phyloP scores from a whole-genome alignment of 371 early-diverging fungal genomes.

The Zychaea mexicana region DNA sequence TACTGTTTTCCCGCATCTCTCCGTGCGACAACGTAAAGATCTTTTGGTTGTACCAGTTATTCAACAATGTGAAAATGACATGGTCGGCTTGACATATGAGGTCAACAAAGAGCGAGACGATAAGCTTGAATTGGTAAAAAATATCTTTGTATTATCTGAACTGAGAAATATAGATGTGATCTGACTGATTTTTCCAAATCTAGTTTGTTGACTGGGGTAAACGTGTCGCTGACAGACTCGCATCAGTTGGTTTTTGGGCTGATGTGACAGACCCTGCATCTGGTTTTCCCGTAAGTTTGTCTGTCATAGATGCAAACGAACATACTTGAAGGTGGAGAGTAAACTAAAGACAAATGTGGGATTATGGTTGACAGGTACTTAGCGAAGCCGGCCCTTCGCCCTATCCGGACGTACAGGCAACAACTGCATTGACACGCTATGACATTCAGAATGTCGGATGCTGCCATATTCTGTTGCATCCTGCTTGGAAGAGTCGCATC shows the following conservation, averaged over 20 bases:
- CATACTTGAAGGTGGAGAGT: neutral
- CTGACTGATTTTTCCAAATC: conserved; percentile 3
- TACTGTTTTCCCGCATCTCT: conserved; percentile 46
- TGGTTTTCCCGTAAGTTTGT: conserved; percentile 74
- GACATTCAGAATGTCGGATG: conserved; percentile 77
- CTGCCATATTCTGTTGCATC: conserved; percentile 84
- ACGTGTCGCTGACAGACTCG: conserved; percentile 53
- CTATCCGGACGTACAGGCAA: conserved; percentile 89
- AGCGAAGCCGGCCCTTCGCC: conserved; percentile 69
- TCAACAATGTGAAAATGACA: conserved; percentile 72
- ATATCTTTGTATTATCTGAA: neutral
- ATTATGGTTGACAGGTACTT: conserved; percentile 48
- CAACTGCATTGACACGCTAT: conserved; percentile 73
- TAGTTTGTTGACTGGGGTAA: conserved; percentile 81
- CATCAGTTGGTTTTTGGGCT: conserved; percentile 75
- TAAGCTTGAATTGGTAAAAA: conserved; percentile 70
- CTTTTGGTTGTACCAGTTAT: conserved; percentile 79
- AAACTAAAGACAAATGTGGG: neutral
- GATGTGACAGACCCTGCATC: conserved; percentile 94
- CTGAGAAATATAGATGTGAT: neutral
- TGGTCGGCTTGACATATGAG: conserved; percentile 71
- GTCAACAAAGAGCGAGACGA: conserved; percentile 81
- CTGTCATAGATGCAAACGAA: too few species aligned
- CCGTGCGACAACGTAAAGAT: conserved; percentile 45
- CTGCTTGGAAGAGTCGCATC: conserved; percentile 82